These are phyloP conservation scores for Dactylellina parvicollis DNA, from an alignment of 2,329 filamentous ascomycete genomes.

Conservation along the genomic window DNA sequence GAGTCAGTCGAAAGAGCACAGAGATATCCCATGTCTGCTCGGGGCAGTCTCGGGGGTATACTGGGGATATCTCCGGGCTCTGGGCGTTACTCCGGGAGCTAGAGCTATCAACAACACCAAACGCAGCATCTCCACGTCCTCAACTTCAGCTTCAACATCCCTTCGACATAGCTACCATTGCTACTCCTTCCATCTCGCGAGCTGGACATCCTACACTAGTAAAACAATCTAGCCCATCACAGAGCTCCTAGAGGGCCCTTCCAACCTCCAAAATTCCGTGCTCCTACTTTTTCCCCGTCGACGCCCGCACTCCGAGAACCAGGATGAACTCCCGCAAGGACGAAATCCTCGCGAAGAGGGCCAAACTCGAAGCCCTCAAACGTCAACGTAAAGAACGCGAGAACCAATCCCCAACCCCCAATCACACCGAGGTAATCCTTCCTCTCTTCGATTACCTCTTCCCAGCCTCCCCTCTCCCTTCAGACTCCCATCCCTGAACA, in stretches of 20 bases:
- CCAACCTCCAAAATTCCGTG: conserved; percentile 32
- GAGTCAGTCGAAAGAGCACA: conserved; percentile 18
- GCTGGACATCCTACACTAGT: too few relatives aligned
- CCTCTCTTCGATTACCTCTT: conserved; percentile 5
- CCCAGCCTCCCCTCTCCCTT: background rate
- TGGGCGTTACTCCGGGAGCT: background rate
- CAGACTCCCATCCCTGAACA: background rate
- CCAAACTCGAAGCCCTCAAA: conserved; percentile 95
- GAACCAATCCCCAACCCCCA: conserved; percentile 75
- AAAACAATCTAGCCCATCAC: background rate
- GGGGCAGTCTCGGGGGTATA: background rate
- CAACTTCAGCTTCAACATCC: background rate
- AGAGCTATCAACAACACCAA: conserved; percentile 16
- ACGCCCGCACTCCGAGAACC: conserved; percentile 20
- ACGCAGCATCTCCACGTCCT: conserved; percentile 15
- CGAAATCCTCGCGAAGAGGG: conserved; percentile 96
- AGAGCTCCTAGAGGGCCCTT: conserved; percentile 1
- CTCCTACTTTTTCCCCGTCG: conserved; percentile 40
- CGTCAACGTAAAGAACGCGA: conserved; percentile 83
- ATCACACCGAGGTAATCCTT: conserved; percentile 75
- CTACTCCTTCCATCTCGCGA: background rate
- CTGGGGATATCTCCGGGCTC: too few relatives aligned
- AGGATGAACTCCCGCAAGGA: conserved; percentile 78
- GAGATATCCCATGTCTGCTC: too few relatives aligned
- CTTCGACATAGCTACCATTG: background rate